These are phyloP conservation scores for Neurospora sublineolata DNA, from an alignment of 495 filamentous ascomycete species.

Conservation along the genomic window DNA sequence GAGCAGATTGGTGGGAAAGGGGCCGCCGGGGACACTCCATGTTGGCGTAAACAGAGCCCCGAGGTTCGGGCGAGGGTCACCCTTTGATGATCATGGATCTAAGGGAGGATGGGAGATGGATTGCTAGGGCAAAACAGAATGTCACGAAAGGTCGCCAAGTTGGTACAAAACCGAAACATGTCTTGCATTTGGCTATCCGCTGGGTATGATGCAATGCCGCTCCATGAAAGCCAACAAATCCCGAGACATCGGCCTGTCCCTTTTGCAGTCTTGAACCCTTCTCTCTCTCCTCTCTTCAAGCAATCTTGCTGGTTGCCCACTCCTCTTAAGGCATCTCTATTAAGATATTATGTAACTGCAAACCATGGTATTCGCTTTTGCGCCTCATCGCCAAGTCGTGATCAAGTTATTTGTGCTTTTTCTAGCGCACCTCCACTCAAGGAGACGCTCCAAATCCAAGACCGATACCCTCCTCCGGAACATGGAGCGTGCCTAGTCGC, in stretches of 20 bases:
- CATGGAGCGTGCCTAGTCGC: conserved; percentile 26
- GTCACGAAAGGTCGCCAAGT: neutral
- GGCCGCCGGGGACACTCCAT: neutral
- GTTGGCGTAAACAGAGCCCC: neutral
- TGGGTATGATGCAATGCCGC: neutral
- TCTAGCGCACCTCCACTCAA: neutral
- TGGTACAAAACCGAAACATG: neutral
- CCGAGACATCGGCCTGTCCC: neutral
- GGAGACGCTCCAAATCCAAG: conserved; percentile 4
- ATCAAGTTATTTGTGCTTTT: neutral
- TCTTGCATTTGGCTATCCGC: neutral
- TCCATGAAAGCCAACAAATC: neutral
- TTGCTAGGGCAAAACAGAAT: neutral
- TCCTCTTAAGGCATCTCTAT: neutral
- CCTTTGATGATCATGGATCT: neutral
- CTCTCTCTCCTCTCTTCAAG: neutral
- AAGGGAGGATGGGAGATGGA: neutral
- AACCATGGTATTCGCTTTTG: neutral
- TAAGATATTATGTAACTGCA: neutral
- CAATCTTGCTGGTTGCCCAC: neutral
- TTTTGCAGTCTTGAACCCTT: neutral
- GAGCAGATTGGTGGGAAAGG: neutral
- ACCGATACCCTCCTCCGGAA: conserved; percentile 33
- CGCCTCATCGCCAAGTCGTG: neutral
- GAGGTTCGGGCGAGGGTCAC: neutral